Evolutionary conservation across 192 early-diverging fungal genomes (phyloP).

Genomic region (Coemansia sp.): DNA sequence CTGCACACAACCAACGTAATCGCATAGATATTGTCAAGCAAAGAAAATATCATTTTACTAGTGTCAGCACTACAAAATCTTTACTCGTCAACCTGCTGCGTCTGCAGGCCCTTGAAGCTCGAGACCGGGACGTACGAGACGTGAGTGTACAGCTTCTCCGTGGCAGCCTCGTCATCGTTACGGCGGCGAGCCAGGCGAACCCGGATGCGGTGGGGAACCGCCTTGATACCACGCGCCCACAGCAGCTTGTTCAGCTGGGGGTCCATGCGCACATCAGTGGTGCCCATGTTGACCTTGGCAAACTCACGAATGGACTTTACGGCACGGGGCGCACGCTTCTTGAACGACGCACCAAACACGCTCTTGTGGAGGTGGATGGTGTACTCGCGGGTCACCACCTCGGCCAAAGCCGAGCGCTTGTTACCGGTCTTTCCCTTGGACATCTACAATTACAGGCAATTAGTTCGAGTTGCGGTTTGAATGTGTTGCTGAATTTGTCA

Average conservation of each 20-base stretch:
- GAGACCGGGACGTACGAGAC: conserved; percentile 85
- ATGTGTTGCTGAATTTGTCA: too few relatives aligned
- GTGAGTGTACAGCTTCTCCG: conserved; percentile 96
- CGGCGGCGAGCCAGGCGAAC: conserved; percentile 92
- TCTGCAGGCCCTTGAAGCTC: conserved; percentile 87
- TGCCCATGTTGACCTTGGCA: conserved; percentile 91
- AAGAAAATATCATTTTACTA: conserved; percentile 3
- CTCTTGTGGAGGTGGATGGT: conserved; percentile 99
- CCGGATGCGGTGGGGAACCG: conserved; percentile 92
- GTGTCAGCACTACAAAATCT: conserved; percentile 32
- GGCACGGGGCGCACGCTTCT: conserved; percentile 95
- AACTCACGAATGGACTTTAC: conserved; percentile 92
- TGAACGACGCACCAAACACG: conserved; percentile 81
- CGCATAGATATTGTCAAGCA: conserved; percentile 58
- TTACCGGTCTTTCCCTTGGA: conserved; percentile 70
- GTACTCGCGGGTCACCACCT: conserved; percentile 97
- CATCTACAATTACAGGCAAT: conserved; percentile 53
- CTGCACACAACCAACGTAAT: conserved; percentile 89
- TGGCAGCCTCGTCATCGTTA: conserved; percentile 95
- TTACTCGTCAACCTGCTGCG: conserved; percentile 65
- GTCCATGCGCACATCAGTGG: conserved; percentile 95
- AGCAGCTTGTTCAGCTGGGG: conserved; percentile 92
- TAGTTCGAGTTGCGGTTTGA: background rate
- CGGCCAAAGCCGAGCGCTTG: conserved; percentile 79
- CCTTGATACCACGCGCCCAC: conserved; percentile 93